Evolutionary conservation across 352 stramenopile genomes (phyloP), one percentile per base, ranked within the genome.

Genomic region (Plasmopara viticola): DNA sequence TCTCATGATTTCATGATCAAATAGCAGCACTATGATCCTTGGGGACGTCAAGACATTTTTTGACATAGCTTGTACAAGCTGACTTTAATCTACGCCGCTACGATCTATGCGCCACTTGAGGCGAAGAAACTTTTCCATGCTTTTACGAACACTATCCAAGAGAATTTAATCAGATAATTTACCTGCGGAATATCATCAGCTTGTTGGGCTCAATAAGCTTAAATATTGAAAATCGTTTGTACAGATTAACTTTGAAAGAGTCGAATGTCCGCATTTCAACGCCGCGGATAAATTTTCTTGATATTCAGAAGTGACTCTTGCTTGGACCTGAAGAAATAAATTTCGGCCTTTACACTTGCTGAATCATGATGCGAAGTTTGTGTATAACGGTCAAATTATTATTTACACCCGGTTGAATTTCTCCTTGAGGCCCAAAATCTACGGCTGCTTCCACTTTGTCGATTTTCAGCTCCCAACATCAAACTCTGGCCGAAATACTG

Each of bases 1-100:
- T 57, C 42, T 6, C 13, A 17, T 35, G 42, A 57, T 17, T 18
- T 57, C 6, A 28, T 31, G 0, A 44, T 57, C 13, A 18, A 39
- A 31, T 33, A 30, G 13, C 8, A 18, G 9, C 31, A 30, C 0
- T 57, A 51, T n/a, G 42, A 57, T 14, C 1, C 2, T 18, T 0
- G 8, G 5, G 45, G 45, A 46, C 42, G 44, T 9, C 8, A 46
- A 14, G 30, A 34, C 10, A 50, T 50, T 44, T 4, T 29, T 34
- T 8, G 13, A 49, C 4, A 17, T 29, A 50, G 44, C 17, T 5
- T 30, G 1, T 29, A 29, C 30, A 50, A 9, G 29, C 28, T 14
- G 10, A 35, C 6, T 35, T 35, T 5, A 12, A 12, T 4, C 20
- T 12, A 35, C 6, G 31, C 31, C 31, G 31, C 2, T 35, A 35